A percentile compares a stretch with the other conserved stretches of the same genome.
phyloP scores from a whole-genome alignment of 1,284 basidiomycete species.

The Moesziomyces parantarcticus region DNA sequence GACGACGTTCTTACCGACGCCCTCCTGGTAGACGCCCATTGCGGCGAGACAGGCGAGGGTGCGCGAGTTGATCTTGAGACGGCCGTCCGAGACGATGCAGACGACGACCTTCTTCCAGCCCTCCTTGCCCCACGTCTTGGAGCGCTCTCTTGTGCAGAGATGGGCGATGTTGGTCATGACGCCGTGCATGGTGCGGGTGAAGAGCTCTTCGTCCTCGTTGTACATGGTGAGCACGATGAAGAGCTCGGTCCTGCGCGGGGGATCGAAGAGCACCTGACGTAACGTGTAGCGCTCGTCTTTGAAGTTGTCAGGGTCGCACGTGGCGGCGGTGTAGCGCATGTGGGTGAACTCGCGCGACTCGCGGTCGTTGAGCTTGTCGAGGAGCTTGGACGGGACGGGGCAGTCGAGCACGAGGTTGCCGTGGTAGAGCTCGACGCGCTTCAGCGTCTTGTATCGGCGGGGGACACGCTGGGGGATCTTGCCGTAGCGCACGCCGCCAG shows the following conservation, averaged over 20 bases:
- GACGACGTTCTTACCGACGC: slow-evolving; percentile 88
- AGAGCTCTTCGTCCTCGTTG: slow-evolving; percentile 60
- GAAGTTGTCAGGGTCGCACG: slow-evolving; percentile 81
- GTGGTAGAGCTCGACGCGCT: slow-evolving; percentile 63
- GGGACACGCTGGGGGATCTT: slow-evolving; percentile 63
- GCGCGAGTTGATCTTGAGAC: slow-evolving; percentile 89
- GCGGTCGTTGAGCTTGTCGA: slow-evolving; percentile 77
- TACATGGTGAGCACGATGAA: slow-evolving; percentile 67
- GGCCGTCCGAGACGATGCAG: slow-evolving; percentile 88
- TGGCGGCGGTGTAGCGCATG: slow-evolving; percentile 71
- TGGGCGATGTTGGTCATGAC: slow-evolving; percentile 70
- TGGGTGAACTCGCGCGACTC: slow-evolving; percentile 85
- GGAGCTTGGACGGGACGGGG: slow-evolving; percentile 61
- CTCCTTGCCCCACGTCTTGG: slow-evolving; percentile 93
- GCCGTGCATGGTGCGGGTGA: slow-evolving; percentile 64
- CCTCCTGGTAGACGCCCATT: slow-evolving; percentile 90
- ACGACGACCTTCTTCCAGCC: slow-evolving; percentile 88
- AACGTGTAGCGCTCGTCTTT: slow-evolving; percentile 71
- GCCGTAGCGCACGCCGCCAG: slow-evolving; percentile 55
- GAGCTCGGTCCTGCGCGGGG: slow-evolving; percentile 62
- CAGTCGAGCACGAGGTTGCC: slow-evolving; percentile 66
- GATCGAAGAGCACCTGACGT: slow-evolving; percentile 63
- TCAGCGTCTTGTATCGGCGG: slow-evolving; percentile 63
- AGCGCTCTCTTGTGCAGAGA: slow-evolving; percentile 81
- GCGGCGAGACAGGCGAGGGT: slow-evolving; percentile 87